A percentile compares a stretch with the other conserved stretches of the same genome.
Conservation (phyloP, 495 filamentous ascomycete genomes). For the Lepraria neglecta region DNA sequence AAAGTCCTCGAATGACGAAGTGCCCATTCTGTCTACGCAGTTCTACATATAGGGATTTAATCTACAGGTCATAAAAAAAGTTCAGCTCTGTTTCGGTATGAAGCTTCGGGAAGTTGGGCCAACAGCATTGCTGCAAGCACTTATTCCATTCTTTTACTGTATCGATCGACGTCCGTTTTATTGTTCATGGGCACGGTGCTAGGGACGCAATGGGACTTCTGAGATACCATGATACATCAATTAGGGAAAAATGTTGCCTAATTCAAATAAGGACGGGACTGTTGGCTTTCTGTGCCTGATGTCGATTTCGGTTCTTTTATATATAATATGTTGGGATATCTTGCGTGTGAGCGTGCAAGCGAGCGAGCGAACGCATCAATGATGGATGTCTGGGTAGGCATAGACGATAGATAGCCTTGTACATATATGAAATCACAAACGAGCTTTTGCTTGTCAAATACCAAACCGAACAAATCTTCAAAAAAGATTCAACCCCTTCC, state of each 20-base stretch:
- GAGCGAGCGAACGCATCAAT: neutral
- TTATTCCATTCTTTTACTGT: constrained; percentile 10
- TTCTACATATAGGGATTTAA: constrained; percentile 7
- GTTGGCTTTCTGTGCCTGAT: neutral
- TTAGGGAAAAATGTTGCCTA: constrained; percentile 14
- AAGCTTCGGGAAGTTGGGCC: neutral
- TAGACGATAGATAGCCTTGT: constrained; percentile 16
- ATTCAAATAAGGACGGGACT: neutral
- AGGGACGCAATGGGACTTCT: constrained; percentile 13
- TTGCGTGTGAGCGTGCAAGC: constrained; percentile 3
- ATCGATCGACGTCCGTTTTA: constrained; percentile 6
- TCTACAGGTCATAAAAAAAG: constrained; percentile 1
- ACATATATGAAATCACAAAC: constrained; percentile 5
- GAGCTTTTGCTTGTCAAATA: neutral
- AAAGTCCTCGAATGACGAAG: constrained; percentile 13
- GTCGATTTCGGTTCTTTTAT: constrained; percentile 12
- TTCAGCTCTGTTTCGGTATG: constrained; percentile 7
- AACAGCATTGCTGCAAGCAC: neutral
- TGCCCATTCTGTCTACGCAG: constrained; percentile 12
- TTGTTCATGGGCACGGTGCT: constrained; percentile 18
- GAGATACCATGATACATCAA: constrained; percentile 20
- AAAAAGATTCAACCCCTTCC: too few species aligned
- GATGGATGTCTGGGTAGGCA: neutral
- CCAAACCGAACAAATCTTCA: neutral
- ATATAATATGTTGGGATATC: constrained; percentile 16